phyloP scores from a whole-genome alignment of 2,329 filamentous ascomycete species.

The Colletotrichum cuscutae region DNA sequence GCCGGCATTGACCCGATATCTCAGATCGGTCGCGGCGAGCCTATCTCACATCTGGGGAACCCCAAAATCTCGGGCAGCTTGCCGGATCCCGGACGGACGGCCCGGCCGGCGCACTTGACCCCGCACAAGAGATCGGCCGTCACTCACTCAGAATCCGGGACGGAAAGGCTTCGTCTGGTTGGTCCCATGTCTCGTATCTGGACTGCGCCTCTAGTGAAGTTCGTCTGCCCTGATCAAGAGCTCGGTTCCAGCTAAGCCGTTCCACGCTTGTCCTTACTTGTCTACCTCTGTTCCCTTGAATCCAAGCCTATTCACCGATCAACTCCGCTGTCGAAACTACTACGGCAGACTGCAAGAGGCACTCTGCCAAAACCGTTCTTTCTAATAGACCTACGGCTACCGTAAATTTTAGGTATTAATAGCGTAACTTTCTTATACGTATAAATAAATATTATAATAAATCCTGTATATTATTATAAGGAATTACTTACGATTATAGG shows the following conservation, averaged over 20 bases:
- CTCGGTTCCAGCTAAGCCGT: not conserved
- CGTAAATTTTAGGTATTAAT: too few relatives aligned
- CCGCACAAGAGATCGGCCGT: conserved; percentile 26
- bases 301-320: not conserved
- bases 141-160: not conserved
- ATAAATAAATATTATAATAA: too few relatives aligned
- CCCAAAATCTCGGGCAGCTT: not conserved
- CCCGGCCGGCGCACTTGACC: conserved; percentile 9
- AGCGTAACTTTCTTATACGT: too few relatives aligned
- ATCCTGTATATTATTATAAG: too few relatives aligned
- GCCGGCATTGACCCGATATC: not conserved
- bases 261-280: not conserved
- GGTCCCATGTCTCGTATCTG: conserved; percentile 2
- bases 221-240: not conserved
- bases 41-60: not conserved
- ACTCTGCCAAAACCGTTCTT: too few relatives aligned
- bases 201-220: not conserved
- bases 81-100: not conserved
- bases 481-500: too few relatives aligned
- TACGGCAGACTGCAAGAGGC: too few relatives aligned
- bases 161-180: not conserved
- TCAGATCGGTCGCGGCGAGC: not conserved
- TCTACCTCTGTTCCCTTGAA: not conserved
- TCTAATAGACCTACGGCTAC: too few relatives aligned
- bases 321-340: not conserved